phyloP scores from a whole-genome alignment of 139 green algal genomes.

The Chlamydomonas schloesseri region DNA sequence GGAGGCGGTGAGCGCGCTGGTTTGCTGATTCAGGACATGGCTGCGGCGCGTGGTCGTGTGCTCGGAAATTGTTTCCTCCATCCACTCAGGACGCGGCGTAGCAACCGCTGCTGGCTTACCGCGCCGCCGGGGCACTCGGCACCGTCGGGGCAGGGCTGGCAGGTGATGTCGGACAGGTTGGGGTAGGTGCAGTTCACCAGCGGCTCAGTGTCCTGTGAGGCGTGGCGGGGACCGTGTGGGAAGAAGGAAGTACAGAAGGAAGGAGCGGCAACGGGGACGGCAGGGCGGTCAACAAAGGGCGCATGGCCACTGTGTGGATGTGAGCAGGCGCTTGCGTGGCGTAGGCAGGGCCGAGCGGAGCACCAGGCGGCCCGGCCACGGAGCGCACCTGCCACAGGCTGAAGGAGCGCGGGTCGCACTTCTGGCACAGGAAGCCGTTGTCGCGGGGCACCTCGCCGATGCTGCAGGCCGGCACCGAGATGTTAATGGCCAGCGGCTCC shows the following conservation, averaged over 20 bases:
- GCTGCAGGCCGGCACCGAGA: conserved; percentile 18
- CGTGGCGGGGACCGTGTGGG: background rate
- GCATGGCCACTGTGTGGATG: too few species aligned
- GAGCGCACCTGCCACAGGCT: conserved; percentile 40
- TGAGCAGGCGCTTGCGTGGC: too few species aligned
- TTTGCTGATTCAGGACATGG: too few species aligned
- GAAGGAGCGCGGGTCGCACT: conserved; percentile 28
- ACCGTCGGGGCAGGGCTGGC: conserved; percentile 37
- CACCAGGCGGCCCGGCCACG: too few species aligned
- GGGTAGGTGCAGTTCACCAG: conserved; percentile 22
- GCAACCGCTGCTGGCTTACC: too few species aligned
- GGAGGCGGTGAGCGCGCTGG: too few species aligned
- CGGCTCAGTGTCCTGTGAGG: conserved; percentile 20
- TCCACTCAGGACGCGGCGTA: too few species aligned
- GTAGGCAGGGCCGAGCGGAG: too few species aligned
- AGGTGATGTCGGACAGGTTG: conserved; percentile 2
- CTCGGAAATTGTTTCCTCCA: too few species aligned
- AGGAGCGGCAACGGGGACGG: too few species aligned
- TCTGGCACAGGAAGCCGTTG: conserved; percentile 14
- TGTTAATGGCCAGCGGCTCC: background rate
- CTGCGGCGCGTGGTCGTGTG: too few species aligned
- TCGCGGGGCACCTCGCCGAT: conserved; percentile 34
- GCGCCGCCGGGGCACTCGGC: conserved; percentile 47
- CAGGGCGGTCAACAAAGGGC: too few species aligned
- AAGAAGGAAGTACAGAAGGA: background rate